phyloP scores from a whole-genome alignment of 768 basidiomycete species.

The Mycena pura region DNA sequence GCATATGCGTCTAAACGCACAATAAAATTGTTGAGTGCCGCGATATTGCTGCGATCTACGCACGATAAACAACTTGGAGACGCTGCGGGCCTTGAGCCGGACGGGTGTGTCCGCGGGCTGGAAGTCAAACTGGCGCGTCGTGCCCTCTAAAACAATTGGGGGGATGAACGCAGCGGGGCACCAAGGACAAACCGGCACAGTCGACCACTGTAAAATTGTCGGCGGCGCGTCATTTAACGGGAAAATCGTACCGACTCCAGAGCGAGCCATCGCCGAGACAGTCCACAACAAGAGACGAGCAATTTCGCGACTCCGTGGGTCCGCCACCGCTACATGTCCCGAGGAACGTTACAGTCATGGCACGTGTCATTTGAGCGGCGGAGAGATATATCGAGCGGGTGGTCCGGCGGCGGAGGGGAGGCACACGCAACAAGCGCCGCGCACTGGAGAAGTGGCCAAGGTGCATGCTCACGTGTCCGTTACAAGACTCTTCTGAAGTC shows the following conservation, averaged over 20 bases:
- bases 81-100: constrained; percentile 49
- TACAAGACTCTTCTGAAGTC: too few species aligned
- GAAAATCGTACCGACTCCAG: constrained; percentile 69
- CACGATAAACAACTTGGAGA: constrained; percentile 78
- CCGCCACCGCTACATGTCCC: constrained; percentile 83
- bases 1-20: constrained; percentile 18
- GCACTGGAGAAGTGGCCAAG: too few species aligned
- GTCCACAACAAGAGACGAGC: constrained; percentile 74
- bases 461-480: too few species aligned
- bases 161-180: not conserved
- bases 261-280: constrained; percentile 59
- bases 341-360: constrained; percentile 72
- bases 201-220: constrained; percentile 68
- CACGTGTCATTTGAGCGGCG: constrained; percentile 38
- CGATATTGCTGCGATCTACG: too few species aligned
- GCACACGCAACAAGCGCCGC: too few species aligned
- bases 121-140: constrained; percentile 63
- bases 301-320: constrained; percentile 74
- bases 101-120: constrained; percentile 49
- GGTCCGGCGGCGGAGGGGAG: not conserved
- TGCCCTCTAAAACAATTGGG: constrained; percentile 16
- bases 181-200: constrained; percentile 70
- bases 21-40: too few species aligned
- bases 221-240: constrained; percentile 18
- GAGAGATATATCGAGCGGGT: constrained; percentile 11